A percentile compares a stretch with the other conserved stretches of the same genome.
Evolutionary conservation across 1,284 basidiomycete genomes (phyloP).

Genomic region (Tetrapyrgos nigripes): DNA sequence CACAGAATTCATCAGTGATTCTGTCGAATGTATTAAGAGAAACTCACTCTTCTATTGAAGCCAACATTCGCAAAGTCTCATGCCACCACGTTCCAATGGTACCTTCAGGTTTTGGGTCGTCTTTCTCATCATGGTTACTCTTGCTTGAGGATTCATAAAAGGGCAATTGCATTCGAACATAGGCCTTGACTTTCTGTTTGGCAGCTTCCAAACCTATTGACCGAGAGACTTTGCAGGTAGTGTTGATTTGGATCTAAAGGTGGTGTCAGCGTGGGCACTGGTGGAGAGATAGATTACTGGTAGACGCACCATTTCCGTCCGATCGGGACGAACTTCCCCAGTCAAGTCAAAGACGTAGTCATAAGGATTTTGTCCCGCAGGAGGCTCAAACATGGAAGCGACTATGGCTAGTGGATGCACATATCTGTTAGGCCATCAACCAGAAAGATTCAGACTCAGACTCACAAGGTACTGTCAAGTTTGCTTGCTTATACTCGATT

Average conservation of each 20-base stretch:
- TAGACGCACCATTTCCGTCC: slow-evolving; percentile 71
- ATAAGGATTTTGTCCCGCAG: slow-evolving; percentile 67
- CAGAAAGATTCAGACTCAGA: slow-evolving; percentile 16
- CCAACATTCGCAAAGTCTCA: slow-evolving; percentile 80
- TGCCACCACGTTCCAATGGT: slow-evolving; percentile 90
- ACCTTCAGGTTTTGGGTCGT: slow-evolving; percentile 77
- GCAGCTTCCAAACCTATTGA: slow-evolving; percentile 74
- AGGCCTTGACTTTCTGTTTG: slow-evolving; percentile 73
- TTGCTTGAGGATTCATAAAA: slow-evolving; percentile 84
- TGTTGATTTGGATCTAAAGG: slow-evolving; percentile 74
- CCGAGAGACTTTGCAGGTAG: slow-evolving; percentile 77
- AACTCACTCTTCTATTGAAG: slow-evolving; percentile 72
- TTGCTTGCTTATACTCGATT: slow-evolving; percentile 85
- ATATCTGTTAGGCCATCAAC: slow-evolving; percentile 14
- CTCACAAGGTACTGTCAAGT: slow-evolving; percentile 76
- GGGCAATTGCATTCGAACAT: slow-evolving; percentile 81
- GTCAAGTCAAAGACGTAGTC: slow-evolving; percentile 83
- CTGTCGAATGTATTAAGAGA: slow-evolving; percentile 8
- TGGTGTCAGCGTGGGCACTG: slow-evolving; percentile 9
- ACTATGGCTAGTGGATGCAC: slow-evolving; percentile 58
- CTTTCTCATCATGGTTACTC: slow-evolving; percentile 71
- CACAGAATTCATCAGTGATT: slow-evolving; percentile 4
- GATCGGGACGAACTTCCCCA: slow-evolving; percentile 82
- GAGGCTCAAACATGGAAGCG: slow-evolving; percentile 70
- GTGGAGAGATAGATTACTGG: background rate